Evolutionary conservation across 345 rosid species (phyloP).

Genomic region (Syzygium aqueum): DNA sequence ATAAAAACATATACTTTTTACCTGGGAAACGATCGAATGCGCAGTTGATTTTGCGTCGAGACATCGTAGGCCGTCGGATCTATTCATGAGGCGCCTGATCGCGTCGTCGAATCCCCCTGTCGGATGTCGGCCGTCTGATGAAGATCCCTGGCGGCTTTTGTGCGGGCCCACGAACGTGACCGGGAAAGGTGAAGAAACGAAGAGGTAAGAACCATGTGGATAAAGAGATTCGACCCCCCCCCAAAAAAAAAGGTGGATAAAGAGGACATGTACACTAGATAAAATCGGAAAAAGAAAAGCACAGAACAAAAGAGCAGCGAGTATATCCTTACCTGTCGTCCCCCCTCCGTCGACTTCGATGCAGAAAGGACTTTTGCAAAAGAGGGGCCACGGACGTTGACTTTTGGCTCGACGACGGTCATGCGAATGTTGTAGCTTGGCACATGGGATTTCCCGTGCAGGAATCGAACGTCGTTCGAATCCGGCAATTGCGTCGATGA

Average conservation of each 20-base stretch:
- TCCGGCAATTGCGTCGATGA: background rate
- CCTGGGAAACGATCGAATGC: background rate
- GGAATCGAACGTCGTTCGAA: background rate
- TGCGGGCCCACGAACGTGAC: background rate
- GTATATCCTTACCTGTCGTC: background rate
- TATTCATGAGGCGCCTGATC: background rate
- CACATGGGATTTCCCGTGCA: background rate
- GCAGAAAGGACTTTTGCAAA: background rate
- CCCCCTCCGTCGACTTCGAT: background rate
- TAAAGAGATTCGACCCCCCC: background rate
- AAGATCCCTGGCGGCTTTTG: background rate
- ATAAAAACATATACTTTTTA: background rate
- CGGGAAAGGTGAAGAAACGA: background rate
- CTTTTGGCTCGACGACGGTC: background rate
- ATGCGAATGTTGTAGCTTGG: background rate
- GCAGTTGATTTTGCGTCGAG: background rate
- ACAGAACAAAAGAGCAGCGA: background rate
- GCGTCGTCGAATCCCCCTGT: too few species aligned
- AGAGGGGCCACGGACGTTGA: background rate
- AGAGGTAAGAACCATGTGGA: background rate
- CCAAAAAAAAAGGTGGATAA: background rate
- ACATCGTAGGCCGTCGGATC: background rate
- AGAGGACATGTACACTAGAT: too few species aligned
- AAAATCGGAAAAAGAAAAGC: background rate
- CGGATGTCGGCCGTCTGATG: background rate